Conservation (phyloP, 2,329 filamentous ascomycete species). For the Cyclaneusma minus region DNA sequence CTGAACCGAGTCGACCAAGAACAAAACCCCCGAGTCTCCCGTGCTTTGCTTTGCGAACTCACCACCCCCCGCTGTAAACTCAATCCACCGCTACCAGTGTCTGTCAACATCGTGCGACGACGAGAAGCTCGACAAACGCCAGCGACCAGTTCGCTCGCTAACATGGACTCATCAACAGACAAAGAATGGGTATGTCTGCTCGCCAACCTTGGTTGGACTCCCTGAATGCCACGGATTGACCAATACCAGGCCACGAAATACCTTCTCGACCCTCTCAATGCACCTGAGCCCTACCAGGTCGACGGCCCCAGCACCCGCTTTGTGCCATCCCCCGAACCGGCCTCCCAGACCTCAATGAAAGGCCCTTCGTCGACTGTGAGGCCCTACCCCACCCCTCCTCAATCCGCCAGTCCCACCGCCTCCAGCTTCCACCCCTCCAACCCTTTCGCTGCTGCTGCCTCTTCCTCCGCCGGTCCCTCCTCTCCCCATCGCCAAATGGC, state of each 20-base stretch:
- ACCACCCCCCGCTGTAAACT: no score
- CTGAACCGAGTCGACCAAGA: no score
- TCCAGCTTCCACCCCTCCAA: slow-evolving; percentile 30
- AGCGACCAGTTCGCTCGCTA: slow-evolving; percentile 2
- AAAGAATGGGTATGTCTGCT: slow-evolving; percentile 32
- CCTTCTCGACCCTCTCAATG: slow-evolving; percentile 54
- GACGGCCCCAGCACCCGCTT: slow-evolving; percentile 44
- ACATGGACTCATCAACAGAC: slow-evolving; percentile 22
- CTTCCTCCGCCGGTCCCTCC: background rate
- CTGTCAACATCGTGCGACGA: no score
- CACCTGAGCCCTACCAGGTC: slow-evolving; percentile 50
- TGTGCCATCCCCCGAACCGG: slow-evolving; percentile 7
- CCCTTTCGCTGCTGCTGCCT: slow-evolving; percentile 21
- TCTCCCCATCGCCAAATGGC: slow-evolving; percentile 12
- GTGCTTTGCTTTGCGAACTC: no score
- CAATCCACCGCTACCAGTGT: no score
- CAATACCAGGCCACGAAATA: slow-evolving; percentile 42
- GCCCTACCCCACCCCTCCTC: slow-evolving; percentile 31
- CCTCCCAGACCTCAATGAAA: slow-evolving; percentile 14
- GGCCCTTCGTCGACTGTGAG: slow-evolving; percentile 1
- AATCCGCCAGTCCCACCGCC: slow-evolving; percentile 35
- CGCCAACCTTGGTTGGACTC: slow-evolving; percentile 1
- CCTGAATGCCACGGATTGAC: slow-evolving; percentile 4
- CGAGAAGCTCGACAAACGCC: no score
- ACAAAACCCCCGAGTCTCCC: no score